phyloP scores from a whole-genome alignment of 2,329 filamentous ascomycete species.

The Hypoxylon sp. region DNA sequence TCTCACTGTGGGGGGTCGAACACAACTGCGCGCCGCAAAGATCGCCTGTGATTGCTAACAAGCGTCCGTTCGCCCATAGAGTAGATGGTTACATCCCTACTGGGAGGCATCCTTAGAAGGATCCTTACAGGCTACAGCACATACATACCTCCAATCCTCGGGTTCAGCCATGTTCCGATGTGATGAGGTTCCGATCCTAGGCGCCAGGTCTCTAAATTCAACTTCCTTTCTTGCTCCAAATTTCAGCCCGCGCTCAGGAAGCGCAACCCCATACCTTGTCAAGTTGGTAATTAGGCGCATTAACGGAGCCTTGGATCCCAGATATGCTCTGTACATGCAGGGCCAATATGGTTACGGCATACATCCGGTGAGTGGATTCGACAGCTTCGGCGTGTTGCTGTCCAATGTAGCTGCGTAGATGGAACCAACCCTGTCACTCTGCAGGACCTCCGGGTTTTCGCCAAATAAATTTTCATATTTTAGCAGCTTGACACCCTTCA shows the following conservation, averaged over 20 bases:
- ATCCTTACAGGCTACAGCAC: slow-evolving; percentile 31
- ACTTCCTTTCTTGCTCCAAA: slow-evolving; percentile 36
- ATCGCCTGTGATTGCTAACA: slow-evolving; percentile 35
- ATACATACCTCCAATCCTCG: slow-evolving; percentile 17
- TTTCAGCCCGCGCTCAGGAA: slow-evolving; percentile 37
- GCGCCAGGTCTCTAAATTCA: slow-evolving; percentile 22
- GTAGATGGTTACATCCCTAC: slow-evolving; percentile 34
- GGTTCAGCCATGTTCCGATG: slow-evolving; percentile 40
- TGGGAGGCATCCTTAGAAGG: slow-evolving; percentile 13
- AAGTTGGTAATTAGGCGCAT: slow-evolving; percentile 42
- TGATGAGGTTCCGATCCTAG: slow-evolving; percentile 43
- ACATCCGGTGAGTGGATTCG: slow-evolving; percentile 37
- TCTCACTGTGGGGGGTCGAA: slow-evolving; percentile 40
- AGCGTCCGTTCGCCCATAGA: slow-evolving; percentile 14
- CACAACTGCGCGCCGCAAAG: slow-evolving; percentile 25
- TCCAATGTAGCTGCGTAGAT: slow-evolving; percentile 30
- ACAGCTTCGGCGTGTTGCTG: slow-evolving; percentile 22
- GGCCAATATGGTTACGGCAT: slow-evolving; percentile 33
- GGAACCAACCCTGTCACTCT: slow-evolving; percentile 29
- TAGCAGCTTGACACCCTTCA: slow-evolving; percentile 10
- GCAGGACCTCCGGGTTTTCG: slow-evolving; percentile 16
- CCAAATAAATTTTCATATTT: slow-evolving; percentile 22
- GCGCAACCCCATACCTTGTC: slow-evolving; percentile 22
- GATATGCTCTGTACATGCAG: slow-evolving; percentile 24
- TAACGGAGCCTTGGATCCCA: slow-evolving; percentile 29